Evolutionary conservation across 169 alveolate genomes (phyloP).

Genomic region (Plasmodium gaboni): DNA sequence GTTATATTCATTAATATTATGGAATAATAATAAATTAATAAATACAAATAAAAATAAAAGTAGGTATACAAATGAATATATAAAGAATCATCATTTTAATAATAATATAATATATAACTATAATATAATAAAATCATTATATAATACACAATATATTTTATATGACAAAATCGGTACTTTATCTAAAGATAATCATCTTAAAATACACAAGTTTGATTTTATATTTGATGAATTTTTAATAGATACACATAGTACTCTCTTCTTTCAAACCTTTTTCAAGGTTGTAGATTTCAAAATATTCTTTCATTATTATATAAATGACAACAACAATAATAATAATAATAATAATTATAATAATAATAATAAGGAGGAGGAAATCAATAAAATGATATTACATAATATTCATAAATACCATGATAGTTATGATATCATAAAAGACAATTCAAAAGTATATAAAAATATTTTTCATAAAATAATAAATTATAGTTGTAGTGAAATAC

Average conservation of each 20-base stretch:
- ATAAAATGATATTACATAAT: background rate
- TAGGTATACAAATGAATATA: too few relatives aligned
- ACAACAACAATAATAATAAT: background rate
- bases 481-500: conserved; percentile 6
- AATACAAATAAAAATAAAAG: too few relatives aligned
- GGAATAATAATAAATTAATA: background rate
- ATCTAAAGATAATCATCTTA: background rate
- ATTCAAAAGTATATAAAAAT: background rate
- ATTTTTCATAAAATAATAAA: conserved; percentile 15
- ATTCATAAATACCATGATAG: background rate
- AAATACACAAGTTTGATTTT: conserved; percentile 18
- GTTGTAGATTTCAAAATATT: background rate
- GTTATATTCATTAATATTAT: background rate
- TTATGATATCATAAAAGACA: background rate
- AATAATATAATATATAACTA: conserved; percentile 4
- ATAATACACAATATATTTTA: conserved; percentile 24
- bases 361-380: background rate
- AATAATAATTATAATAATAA: background rate
- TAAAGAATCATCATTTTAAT: background rate
- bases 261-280: conserved; percentile 1
- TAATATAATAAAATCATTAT: conserved; percentile 11
- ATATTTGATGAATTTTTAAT: conserved; percentile 21
- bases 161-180: conserved; percentile 29
- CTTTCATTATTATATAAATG: background rate
- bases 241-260: background rate